Percentiles rank a stretch among this genome's conserved stretches.
phyloP scores from a whole-genome alignment of 1,284 basidiomycete genomes.

The Malassezia restricta region DNA sequence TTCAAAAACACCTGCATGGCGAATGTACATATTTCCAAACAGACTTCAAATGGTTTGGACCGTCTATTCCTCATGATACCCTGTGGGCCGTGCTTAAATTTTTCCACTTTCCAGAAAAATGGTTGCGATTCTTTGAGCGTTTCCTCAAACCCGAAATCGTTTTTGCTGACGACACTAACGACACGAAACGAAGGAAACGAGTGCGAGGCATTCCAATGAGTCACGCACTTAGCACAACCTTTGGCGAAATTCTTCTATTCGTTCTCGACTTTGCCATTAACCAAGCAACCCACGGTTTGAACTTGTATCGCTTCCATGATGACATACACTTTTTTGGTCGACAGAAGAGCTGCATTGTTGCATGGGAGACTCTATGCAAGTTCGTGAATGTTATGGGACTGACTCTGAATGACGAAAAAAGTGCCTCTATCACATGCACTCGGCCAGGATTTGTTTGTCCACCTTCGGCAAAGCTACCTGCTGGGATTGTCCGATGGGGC shows the following conservation, averaged over 20 bases:
- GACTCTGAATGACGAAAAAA: conserved; percentile 1
- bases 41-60: conserved; percentile 6
- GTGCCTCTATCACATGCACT: background rate
- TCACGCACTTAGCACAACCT: background rate
- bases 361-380: background rate
- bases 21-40: conserved; percentile 1
- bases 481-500: background rate
- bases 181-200: background rate
- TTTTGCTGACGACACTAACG: background rate
- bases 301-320: conserved; percentile 3
- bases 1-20: background rate
- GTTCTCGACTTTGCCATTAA: conserved; percentile 5
- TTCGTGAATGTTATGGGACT: background rate
- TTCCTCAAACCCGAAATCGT: background rate
- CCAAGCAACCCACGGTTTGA: background rate
- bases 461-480: background rate
- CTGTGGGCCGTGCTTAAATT: background rate
- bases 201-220: conserved; percentile 1
- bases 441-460: background rate
- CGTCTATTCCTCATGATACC: background rate
- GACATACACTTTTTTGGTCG: background rate
- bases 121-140: background rate
- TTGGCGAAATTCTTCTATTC: conserved; percentile 1
- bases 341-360: background rate
- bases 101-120: background rate